Conservation (phyloP, 805 yeast genomes). For the Candida succiphila region DNA sequence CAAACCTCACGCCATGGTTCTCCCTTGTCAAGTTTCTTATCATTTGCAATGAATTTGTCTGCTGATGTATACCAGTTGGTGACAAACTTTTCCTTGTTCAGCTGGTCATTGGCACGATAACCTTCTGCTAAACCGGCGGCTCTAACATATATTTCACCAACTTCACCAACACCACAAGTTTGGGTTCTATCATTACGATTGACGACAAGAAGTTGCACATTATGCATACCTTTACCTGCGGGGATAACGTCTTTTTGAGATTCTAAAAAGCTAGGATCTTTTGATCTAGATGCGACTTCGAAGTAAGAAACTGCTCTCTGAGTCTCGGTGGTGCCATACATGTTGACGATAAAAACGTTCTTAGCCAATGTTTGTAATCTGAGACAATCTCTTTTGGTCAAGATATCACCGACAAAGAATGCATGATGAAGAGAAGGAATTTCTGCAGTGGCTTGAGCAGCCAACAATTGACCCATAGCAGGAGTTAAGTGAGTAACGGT, state of each 20-base stretch:
- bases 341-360: conserved; percentile 84
- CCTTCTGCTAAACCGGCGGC: conserved; percentile 98
- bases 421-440: conserved; percentile 89
- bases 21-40: conserved; percentile 31
- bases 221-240: conserved; percentile 96
- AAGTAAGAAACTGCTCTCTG: conserved; percentile 96
- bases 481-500: conserved; percentile 98
- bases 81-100: conserved; percentile 80
- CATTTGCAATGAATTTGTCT: conserved; percentile 50
- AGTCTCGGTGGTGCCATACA: conserved; percentile 99
- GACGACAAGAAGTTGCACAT: conserved; percentile 89
- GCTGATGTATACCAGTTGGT: conserved; percentile 83
- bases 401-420: conserved; percentile 94
- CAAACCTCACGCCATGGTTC: conserved; percentile 71
- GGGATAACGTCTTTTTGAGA: conserved; percentile 93
- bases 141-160: conserved; percentile 96
- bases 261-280: conserved; percentile 66
- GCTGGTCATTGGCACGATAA: conserved; percentile 82
- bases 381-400: conserved; percentile 94
- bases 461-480: conserved; percentile 96
- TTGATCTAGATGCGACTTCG: conserved; percentile 67
- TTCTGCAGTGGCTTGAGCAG: conserved; percentile 88
- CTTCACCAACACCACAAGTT: conserved; percentile 97
- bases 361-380: conserved; percentile 87
- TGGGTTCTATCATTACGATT: conserved; percentile 82